phyloP scores from a whole-genome alignment of 257 asterid genomes.

The Nyctanthes arbortristis region DNA sequence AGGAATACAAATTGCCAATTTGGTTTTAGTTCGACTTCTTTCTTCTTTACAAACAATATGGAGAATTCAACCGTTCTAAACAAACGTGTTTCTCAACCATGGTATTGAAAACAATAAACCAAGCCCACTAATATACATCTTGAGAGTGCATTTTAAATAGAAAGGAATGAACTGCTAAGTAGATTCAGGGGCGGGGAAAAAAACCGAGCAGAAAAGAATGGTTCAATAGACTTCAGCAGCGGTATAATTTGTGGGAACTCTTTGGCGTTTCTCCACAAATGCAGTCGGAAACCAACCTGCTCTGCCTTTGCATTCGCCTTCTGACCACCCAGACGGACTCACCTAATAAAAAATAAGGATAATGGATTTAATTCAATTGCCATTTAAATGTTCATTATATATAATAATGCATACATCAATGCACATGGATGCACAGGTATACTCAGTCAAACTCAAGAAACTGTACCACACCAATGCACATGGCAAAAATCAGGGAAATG shows the following conservation, averaged over 20 bases:
- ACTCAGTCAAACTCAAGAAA: not conserved
- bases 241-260: slow-evolving; percentile 62
- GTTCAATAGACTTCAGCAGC: slow-evolving; percentile 64
- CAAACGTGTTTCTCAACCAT: not conserved
- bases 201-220: not conserved
- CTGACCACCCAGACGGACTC: slow-evolving; percentile 91
- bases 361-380: not conserved
- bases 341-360: slow-evolving; percentile 43
- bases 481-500: not conserved
- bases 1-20: too few species aligned
- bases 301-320: slow-evolving; percentile 92
- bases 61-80: not conserved
- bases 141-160: not conserved
- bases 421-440: not conserved
- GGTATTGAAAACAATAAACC: not conserved
- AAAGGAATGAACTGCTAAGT: not conserved
- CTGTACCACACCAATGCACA: not conserved
- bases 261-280: slow-evolving; percentile 79
- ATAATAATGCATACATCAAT: too few species aligned
- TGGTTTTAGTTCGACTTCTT: too few species aligned
- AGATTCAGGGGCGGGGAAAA: not conserved
- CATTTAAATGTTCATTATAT: not conserved
- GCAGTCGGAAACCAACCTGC: slow-evolving; percentile 95
- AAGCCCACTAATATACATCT: not conserved
- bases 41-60: too few species aligned